phyloP scores from a whole-genome alignment of 495 filamentous ascomycete genomes.

The Umbilicaria muhlenbergii region DNA sequence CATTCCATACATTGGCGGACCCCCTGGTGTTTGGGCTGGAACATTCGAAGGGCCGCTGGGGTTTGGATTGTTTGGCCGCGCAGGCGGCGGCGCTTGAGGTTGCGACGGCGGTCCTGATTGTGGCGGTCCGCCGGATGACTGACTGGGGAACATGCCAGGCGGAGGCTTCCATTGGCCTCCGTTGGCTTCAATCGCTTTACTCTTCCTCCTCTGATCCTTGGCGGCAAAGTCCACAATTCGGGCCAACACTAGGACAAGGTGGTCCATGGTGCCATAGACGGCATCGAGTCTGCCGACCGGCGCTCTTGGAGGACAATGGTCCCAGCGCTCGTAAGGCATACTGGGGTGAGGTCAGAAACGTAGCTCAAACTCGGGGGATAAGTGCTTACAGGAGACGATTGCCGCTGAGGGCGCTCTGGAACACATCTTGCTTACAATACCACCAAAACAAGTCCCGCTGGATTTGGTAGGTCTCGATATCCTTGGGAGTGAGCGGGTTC shows the following conservation, averaged over 20 bases:
- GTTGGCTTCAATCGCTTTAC: constrained; percentile 32
- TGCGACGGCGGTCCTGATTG: constrained; percentile 1
- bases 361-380: background rate
- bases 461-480: constrained; percentile 63
- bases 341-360: constrained; percentile 27
- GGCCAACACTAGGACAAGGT: constrained; percentile 67
- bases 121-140: constrained; percentile 6
- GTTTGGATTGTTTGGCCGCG: constrained; percentile 18
- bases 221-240: constrained; percentile 70
- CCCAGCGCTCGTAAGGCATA: constrained; percentile 65
- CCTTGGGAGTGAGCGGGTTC: constrained; percentile 43
- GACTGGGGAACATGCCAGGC: constrained; percentile 27
- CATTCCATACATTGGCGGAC: constrained; percentile 39
- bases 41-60: constrained; percentile 10
- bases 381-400: constrained; percentile 63
- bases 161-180: constrained; percentile 44
- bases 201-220: constrained; percentile 64
- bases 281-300: constrained; percentile 64
- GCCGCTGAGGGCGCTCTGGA: constrained; percentile 81
- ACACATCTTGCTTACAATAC: constrained; percentile 85
- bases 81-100: constrained; percentile 19
- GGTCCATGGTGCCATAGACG: constrained; percentile 75
- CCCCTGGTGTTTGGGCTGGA: background rate
- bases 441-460: constrained; percentile 91
- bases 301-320: constrained; percentile 70